phyloP scores from a whole-genome alignment of 2,329 filamentous ascomycete species.

The Domatiomyces globalis region DNA sequence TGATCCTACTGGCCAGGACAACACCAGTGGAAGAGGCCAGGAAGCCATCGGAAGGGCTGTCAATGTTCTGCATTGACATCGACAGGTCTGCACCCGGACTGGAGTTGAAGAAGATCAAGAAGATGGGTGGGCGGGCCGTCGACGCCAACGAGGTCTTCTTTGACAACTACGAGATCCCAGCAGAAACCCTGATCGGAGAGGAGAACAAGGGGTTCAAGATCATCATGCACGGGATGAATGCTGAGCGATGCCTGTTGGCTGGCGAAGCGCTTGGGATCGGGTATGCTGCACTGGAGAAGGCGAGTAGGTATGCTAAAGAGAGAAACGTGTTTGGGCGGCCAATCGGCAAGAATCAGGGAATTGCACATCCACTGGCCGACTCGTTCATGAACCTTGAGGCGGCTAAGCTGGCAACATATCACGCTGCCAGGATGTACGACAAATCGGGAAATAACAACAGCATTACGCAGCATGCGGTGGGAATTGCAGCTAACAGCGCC shows the following conservation, averaged over 20 bases:
- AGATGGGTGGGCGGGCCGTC: slow-evolving; percentile 72
- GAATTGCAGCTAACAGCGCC: slow-evolving; percentile 53
- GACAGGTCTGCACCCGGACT: slow-evolving; percentile 45
- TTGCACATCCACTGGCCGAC: slow-evolving; percentile 52
- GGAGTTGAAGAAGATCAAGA: slow-evolving; percentile 58
- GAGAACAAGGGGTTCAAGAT: slow-evolving; percentile 69
- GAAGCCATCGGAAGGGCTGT: slow-evolving; percentile 61
- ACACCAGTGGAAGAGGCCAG: slow-evolving; percentile 51
- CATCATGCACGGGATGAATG: slow-evolving; percentile 67
- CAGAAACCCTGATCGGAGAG: slow-evolving; percentile 50
- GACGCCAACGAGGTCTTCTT: slow-evolving; percentile 85
- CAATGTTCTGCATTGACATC: slow-evolving; percentile 67
- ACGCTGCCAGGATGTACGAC: slow-evolving; percentile 51
- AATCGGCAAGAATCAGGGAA: slow-evolving; percentile 53
- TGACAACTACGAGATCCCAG: slow-evolving; percentile 57
- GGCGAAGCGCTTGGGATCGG: slow-evolving; percentile 69
- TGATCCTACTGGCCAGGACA: slow-evolving; percentile 70
- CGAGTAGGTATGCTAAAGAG: slow-evolving; percentile 51
- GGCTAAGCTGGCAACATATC: slow-evolving; percentile 51
- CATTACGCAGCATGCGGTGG: slow-evolving; percentile 43
- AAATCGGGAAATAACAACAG: slow-evolving; percentile 35
- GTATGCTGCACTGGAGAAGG: slow-evolving; percentile 53
- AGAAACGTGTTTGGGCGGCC: slow-evolving; percentile 51
- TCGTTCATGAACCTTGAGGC: slow-evolving; percentile 53
- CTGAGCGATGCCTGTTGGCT: slow-evolving; percentile 59